phyloP scores from a whole-genome alignment of 495 filamentous ascomycete genomes.

The Talaromyces borbonicus region DNA sequence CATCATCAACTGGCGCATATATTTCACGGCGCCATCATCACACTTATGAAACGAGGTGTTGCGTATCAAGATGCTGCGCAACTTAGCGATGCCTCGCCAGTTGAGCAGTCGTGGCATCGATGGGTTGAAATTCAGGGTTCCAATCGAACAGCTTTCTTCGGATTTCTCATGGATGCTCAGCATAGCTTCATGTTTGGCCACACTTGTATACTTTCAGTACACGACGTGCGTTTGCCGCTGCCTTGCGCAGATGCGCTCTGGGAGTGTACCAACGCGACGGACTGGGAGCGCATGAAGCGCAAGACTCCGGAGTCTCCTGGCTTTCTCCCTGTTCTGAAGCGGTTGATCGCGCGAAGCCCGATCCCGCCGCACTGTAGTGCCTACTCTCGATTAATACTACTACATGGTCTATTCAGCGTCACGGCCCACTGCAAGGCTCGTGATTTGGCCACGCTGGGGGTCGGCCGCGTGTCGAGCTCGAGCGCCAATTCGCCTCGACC shows the following conservation, averaged over 20 bases:
- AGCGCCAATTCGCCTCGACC: conserved; percentile 1
- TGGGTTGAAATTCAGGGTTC: conserved; percentile 14
- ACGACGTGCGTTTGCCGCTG: conserved; percentile 11
- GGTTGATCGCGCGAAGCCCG: conserved; percentile 2
- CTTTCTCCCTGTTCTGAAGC: conserved; percentile 8
- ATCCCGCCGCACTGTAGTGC: conserved; percentile 7
- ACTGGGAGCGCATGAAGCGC: conserved; percentile 9
- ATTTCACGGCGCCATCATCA: conserved; percentile 14
- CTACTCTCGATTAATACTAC: conserved; percentile 5
- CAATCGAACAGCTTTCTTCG: conserved; percentile 14
- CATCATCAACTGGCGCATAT: conserved; percentile 13
- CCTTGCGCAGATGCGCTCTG: conserved; percentile 12
- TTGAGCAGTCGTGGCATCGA: conserved; percentile 9
- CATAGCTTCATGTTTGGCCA: conserved; percentile 16
- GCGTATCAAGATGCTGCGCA: conserved; percentile 1
- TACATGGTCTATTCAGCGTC: conserved; percentile 7
- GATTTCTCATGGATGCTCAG: conserved; percentile 15
- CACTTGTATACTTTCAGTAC: conserved; percentile 11
- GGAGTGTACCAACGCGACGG: conserved; percentile 9
- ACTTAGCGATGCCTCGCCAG: not conserved
- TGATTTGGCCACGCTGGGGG: conserved; percentile 6
- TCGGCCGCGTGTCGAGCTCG: not conserved
- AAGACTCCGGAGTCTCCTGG: conserved; percentile 7
- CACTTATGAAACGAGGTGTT: conserved; percentile 9
- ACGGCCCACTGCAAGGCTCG: conserved; percentile 9